A percentile compares a stretch with the other conserved stretches of the same genome.
phyloP scores from a whole-genome alignment of 306 rosid genomes.

The Lathyrus sativus region DNA sequence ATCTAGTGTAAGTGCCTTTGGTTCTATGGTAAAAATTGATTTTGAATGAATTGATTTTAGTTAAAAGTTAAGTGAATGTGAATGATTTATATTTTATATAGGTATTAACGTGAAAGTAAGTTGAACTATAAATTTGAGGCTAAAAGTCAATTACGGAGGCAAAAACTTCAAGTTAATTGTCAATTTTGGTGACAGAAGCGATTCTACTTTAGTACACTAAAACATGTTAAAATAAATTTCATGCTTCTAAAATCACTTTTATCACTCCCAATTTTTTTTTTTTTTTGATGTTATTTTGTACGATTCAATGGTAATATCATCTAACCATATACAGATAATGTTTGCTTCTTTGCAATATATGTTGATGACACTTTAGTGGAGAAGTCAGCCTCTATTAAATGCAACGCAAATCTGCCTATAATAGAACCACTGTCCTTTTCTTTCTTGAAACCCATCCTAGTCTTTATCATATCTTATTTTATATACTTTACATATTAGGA shows the following conservation, averaged over 20 bases:
- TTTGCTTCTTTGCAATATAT: conserved; percentile 10
- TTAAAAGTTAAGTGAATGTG: background rate
- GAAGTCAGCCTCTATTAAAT: background rate
- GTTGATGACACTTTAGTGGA: background rate
- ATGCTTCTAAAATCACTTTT: background rate
- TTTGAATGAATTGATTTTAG: background rate
- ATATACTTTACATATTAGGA: conserved; percentile 6
- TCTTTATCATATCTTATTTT: background rate
- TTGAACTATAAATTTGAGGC: background rate
- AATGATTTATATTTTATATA: background rate
- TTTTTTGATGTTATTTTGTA: background rate
- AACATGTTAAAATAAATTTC: background rate
- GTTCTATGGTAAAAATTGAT: background rate
- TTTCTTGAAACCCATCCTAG: background rate
- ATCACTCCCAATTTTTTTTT: background rate
- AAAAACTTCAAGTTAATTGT: background rate
- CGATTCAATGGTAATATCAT: conserved; percentile 29
- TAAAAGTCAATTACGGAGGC: background rate
- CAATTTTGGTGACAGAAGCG: background rate
- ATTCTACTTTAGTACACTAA: background rate
- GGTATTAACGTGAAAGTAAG: background rate
- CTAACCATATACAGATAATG: background rate
- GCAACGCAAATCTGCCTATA: background rate
- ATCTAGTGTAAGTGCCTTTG: background rate
- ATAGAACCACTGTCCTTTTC: background rate